A percentile compares a stretch with the other conserved stretches of the same genome.
phyloP scores from a whole-genome alignment of 805 yeast genomes.

The Pichia paraexigua region DNA sequence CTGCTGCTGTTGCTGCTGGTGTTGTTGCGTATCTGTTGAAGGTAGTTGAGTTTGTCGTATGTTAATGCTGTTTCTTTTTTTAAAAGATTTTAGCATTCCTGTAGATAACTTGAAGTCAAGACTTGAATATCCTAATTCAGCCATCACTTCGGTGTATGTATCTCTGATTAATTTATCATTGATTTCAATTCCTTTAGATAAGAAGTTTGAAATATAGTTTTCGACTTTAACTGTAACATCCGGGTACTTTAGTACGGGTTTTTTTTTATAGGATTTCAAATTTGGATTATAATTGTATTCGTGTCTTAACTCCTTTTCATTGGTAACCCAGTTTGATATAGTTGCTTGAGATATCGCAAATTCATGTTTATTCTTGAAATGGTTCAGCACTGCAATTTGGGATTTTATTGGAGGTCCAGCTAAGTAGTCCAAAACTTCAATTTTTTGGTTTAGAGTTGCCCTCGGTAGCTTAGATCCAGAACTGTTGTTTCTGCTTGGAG shows the following conservation, averaged over 20 bases:
- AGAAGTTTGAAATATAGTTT: slow-evolving; percentile 15
- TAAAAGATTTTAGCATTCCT: slow-evolving; percentile 30
- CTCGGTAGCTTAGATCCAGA: slow-evolving; percentile 1
- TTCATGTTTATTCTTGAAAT: slow-evolving; percentile 16
- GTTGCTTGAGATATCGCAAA: slow-evolving; percentile 31
- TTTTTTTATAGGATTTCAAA: slow-evolving; percentile 22
- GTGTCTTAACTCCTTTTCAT: slow-evolving; percentile 20
- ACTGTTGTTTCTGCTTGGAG: neutral
- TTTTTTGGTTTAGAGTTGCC: slow-evolving; percentile 22
- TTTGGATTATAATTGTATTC: slow-evolving; percentile 21
- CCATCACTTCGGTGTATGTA: slow-evolving; percentile 12
- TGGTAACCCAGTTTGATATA: slow-evolving; percentile 27
- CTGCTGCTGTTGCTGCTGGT: neutral
- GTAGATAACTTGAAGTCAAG: slow-evolving; percentile 22
- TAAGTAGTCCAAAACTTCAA: slow-evolving; percentile 28
- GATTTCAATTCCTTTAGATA: slow-evolving; percentile 14
- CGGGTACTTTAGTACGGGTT: slow-evolving; percentile 29
- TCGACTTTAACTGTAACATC: slow-evolving; percentile 28
- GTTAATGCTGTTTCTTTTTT: slow-evolving; percentile 22
- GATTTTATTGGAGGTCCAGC: slow-evolving; percentile 24
- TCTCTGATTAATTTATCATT: slow-evolving; percentile 24
- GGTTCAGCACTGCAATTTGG: slow-evolving; percentile 22
- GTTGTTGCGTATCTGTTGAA: neutral
- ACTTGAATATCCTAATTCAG: slow-evolving; percentile 19
- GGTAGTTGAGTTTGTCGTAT: neutral